These are phyloP conservation scores for Brassica hybrid DNA, from an alignment of 441 rosid species.

Conservation along the genomic window DNA sequence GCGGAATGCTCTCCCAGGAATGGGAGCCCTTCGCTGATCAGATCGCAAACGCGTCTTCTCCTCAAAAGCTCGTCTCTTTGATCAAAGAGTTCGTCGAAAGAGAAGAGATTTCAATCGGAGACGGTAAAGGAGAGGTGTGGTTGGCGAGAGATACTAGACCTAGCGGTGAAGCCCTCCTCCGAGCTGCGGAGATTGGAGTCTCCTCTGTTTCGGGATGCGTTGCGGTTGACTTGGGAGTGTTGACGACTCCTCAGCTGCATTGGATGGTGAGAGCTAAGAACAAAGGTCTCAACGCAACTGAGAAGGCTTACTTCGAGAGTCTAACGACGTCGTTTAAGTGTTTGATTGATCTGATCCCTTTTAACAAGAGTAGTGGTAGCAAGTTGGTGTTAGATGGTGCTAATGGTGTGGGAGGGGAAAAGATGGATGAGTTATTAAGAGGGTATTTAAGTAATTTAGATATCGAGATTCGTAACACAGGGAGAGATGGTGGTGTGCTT, in stretches of 20 bases:
- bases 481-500: slow-evolving; percentile 71
- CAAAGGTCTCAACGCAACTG: slow-evolving; percentile 68
- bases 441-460: slow-evolving; percentile 53
- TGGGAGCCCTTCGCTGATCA: slow-evolving; percentile 97
- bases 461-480: slow-evolving; percentile 76
- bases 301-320: slow-evolving; percentile 75
- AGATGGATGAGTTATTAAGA: slow-evolving; percentile 62
- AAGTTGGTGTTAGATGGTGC: slow-evolving; percentile 84
- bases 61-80: slow-evolving; percentile 57
- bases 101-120: slow-evolving; percentile 65
- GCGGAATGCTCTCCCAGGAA: slow-evolving; percentile 86
- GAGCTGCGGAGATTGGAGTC: slow-evolving; percentile 79
- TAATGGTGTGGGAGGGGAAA: slow-evolving; percentile 92
- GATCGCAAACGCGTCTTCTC: slow-evolving; percentile 70
- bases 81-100: slow-evolving; percentile 64
- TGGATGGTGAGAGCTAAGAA: slow-evolving; percentile 95
- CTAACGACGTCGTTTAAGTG: slow-evolving; percentile 70
- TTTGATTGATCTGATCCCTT: slow-evolving; percentile 68
- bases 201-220: slow-evolving; percentile 66
- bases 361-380: slow-evolving; percentile 19
- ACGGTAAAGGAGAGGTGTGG: slow-evolving; percentile 60
- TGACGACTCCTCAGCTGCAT: slow-evolving; percentile 92
- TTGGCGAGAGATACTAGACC: slow-evolving; percentile 95
- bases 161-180: slow-evolving; percentile 85
- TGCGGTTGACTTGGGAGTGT: slow-evolving; percentile 66